Evolutionary conservation across 257 asterid genomes (phyloP), one percentile per base, ranked within the genome.

Genomic region (Thymus quinquecostatus): DNA sequence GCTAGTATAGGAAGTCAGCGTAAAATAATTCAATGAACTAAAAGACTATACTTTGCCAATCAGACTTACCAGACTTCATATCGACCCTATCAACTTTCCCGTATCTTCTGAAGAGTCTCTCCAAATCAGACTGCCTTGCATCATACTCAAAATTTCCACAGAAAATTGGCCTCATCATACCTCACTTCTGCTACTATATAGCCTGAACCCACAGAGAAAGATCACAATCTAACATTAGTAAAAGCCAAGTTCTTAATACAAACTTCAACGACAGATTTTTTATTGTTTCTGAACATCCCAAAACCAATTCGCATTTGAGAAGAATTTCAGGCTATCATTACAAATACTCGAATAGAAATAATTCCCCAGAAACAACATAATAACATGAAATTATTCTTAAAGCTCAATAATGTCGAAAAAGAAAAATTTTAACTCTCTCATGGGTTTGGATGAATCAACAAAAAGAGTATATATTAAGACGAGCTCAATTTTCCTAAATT

Each of bases 31-130:
- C 57, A 2, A n/a, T 28, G 27, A 53, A 28, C 30, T 54, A 45
- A 41, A 33, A 6, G 48, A 34, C 33, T 69, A 34, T 36, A 40
- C 7, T 53, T 71, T 9, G 60, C 58, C 28, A 70, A 49, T 41
- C 43, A 76, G 68, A 79, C 87, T 80, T 80, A 90, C 96, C 96
- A 73, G 91, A 86, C 81, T 90, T 90, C 96, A 90, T 84, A 75
- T 90, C 96, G 65, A 90, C 89, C 78, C 89, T 82, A 66, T 88
- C 95, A 67, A 90, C 92, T 71, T 79, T 88, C 62, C 96, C 92
- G 61, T 88, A 90, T 84, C 85, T 88, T 74, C 79, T 82, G 87
- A 90, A 90, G 55, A 90, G 87, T 64, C 91, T 79, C 76, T 90
- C 96, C 41, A 90, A 85, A 34, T 90, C 95, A 80, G 88, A 83